Conservation (phyloP, 345 rosid species). For the Euphorbia pulcherrima region DNA sequence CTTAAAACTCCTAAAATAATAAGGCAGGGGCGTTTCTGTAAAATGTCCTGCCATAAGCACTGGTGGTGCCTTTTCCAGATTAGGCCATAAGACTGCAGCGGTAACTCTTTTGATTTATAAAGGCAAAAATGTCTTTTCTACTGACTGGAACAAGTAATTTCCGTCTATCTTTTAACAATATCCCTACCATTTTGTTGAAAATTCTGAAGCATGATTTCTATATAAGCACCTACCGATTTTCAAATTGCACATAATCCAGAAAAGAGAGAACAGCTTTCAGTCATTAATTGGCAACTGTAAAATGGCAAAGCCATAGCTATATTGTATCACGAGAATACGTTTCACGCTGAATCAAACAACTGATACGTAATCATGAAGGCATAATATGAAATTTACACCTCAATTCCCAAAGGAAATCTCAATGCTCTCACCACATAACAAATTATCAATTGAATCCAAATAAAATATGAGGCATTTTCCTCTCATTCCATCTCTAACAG, state of each 20-base stretch:
- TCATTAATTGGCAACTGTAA: not conserved
- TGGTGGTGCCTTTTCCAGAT: too few relatives aligned
- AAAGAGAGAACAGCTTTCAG: not conserved
- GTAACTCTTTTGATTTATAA: too few relatives aligned
- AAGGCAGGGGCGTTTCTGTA: too few relatives aligned
- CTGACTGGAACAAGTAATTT: too few relatives aligned
- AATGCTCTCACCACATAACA: not conserved
- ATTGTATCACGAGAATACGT: not conserved
- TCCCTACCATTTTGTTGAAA: not conserved
- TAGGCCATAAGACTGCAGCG: too few relatives aligned
- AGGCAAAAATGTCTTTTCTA: too few relatives aligned
- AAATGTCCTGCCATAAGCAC: too few relatives aligned
- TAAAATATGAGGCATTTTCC: not conserved
- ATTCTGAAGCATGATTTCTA: not conserved
- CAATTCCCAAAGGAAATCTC: not conserved
- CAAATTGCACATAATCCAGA: not conserved
- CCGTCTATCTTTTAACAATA: too few relatives aligned
- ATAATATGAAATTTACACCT: not conserved
- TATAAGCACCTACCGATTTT: not conserved
- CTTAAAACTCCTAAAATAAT: too few relatives aligned
- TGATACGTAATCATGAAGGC: not conserved
- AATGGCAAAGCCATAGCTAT: not conserved
- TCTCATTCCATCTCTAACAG: not conserved
- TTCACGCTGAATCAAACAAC: not conserved
- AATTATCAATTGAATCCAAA: not conserved